Conservation (phyloP, 2,329 filamentous ascomycete species). For the Stemphylium lycopersici region DNA sequence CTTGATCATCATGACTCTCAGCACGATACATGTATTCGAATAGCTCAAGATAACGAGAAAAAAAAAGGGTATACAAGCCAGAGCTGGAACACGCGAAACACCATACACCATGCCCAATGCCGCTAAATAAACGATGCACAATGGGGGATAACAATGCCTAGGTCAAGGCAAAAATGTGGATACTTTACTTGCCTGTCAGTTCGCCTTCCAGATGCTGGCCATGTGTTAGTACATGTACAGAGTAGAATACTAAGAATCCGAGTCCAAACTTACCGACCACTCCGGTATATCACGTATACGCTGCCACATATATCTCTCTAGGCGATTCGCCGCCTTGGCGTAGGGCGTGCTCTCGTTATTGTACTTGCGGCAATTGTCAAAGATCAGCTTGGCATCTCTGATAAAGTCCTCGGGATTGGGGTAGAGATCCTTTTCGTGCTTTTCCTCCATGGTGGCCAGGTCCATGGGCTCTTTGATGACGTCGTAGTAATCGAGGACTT, state of each 20-base stretch:
- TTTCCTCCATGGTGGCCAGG: conserved; percentile 91
- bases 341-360: conserved; percentile 96
- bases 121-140: conserved; percentile 14
- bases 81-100: conserved; percentile 1
- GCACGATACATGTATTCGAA: background rate
- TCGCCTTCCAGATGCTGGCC: conserved; percentile 41
- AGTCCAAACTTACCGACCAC: conserved; percentile 62
- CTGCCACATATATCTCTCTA: conserved; percentile 94
- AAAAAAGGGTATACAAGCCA: conserved; percentile 15
- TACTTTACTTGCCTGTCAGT: conserved; percentile 36
- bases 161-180: too few relatives aligned
- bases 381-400: conserved; percentile 85
- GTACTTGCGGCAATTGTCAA: conserved; percentile 93
- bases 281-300: conserved; percentile 91
- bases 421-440: conserved; percentile 93
- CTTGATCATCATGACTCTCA: too few relatives aligned
- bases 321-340: conserved; percentile 90
- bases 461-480: conserved; percentile 99
- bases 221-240: conserved; percentile 1
- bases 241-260: too few relatives aligned
- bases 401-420: conserved; percentile 90
- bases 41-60: conserved; percentile 4
- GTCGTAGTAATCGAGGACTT: conserved; percentile 98
- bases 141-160: too few relatives aligned
- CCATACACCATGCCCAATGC: conserved; percentile 24